Evolutionary conservation across 306 rosid species (phyloP).

Genomic region (Castanea sativa): DNA sequence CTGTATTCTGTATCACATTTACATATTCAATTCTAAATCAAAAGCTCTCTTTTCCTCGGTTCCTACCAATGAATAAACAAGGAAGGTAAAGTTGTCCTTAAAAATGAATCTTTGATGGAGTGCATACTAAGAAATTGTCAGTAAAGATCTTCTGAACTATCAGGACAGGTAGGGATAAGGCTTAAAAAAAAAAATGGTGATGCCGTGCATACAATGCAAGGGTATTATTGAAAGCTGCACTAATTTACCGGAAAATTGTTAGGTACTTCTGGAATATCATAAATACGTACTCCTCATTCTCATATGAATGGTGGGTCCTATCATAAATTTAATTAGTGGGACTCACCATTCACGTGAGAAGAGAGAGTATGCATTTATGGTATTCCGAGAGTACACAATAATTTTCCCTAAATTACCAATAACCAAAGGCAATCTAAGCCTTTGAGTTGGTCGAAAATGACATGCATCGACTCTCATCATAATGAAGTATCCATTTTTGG

Average conservation of each 20-base stretch:
- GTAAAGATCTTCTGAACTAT: background rate
- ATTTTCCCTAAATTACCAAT: too few species aligned
- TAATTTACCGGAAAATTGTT: background rate
- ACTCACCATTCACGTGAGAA: too few species aligned
- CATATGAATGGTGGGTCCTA: too few species aligned
- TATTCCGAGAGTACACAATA: too few species aligned
- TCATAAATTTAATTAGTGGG: too few species aligned
- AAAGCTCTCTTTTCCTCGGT: slow-evolving; percentile 18
- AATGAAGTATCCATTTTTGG: slow-evolving; percentile 20
- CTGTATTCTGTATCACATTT: slow-evolving; percentile 12
- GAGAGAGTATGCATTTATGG: too few species aligned
- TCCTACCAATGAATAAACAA: slow-evolving; percentile 14
- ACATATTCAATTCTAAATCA: background rate
- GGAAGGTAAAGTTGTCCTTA: background rate
- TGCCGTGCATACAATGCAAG: slow-evolving; percentile 5
- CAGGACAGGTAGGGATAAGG: too few species aligned
- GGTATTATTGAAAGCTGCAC: background rate
- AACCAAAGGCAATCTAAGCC: background rate
- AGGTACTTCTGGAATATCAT: too few species aligned
- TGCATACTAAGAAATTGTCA: slow-evolving; percentile 38
- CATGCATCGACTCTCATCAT: slow-evolving; percentile 22
- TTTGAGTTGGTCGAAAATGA: slow-evolving; percentile 35
- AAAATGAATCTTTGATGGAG: slow-evolving; percentile 48
- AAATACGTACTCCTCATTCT: fast-evolving
- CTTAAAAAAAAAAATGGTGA: slow-evolving; percentile 17